Evolutionary conservation across 2,329 filamentous ascomycete genomes (phyloP).

Genomic region (Fusarium sp.): DNA sequence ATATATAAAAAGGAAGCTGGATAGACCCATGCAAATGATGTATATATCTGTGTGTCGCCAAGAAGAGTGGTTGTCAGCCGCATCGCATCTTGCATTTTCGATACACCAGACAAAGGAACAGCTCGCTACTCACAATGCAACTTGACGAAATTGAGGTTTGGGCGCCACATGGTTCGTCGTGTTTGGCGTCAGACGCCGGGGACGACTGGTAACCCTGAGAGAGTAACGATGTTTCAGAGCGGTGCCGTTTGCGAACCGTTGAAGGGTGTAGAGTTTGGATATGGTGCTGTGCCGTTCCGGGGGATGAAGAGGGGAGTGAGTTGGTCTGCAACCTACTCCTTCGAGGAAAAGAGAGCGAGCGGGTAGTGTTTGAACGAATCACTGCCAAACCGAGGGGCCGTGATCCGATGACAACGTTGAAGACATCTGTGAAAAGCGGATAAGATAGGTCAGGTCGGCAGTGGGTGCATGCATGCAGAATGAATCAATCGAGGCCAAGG

Average conservation of each 20-base stretch:
- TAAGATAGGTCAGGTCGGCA: conserved; percentile 21
- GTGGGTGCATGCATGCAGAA: background rate
- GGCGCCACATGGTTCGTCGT: conserved; percentile 39
- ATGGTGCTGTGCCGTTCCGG: conserved; percentile 25
- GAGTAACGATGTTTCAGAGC: background rate
- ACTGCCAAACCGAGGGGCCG: conserved; percentile 16
- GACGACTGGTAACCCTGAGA: conserved; percentile 4
- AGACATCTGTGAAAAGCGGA: conserved; percentile 22
- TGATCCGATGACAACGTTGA: conserved; percentile 8
- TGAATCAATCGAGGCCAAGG: conserved; percentile 6
- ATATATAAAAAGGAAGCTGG: conserved; percentile 38
- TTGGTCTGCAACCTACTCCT: conserved; percentile 21
- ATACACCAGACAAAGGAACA: background rate
- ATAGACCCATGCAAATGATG: conserved; percentile 41
- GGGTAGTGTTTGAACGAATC: conserved; percentile 38
- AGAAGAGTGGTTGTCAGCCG: conserved; percentile 11
- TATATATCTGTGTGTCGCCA: conserved; percentile 37
- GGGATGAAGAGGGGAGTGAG: conserved; percentile 5
- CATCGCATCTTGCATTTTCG: background rate
- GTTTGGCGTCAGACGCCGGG: conserved; percentile 14
- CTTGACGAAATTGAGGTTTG: conserved; percentile 43
- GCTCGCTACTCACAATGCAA: conserved; percentile 42
- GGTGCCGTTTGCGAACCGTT: conserved; percentile 4
- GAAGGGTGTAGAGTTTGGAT: conserved; percentile 5
- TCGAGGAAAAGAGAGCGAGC: conserved; percentile 10